Percentiles rank a stretch among this genome's conserved stretches.
Evolutionary conservation across 441 rosid species (phyloP).

Genomic region (Corymbia calophylla): DNA sequence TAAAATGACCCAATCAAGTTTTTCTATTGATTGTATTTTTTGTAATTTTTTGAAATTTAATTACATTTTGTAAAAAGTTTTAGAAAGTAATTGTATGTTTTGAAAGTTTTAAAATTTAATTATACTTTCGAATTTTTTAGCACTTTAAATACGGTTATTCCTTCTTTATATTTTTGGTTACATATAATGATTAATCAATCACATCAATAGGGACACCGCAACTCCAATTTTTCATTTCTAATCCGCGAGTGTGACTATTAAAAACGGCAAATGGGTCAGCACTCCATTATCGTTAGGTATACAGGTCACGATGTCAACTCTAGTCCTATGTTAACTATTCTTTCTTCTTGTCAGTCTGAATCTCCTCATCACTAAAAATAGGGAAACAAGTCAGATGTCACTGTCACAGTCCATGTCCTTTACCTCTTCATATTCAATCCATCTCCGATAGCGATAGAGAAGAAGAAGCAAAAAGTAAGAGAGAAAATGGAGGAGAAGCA

Average conservation of each 20-base stretch:
- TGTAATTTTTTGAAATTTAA: fast-evolving
- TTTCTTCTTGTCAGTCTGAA: not conserved
- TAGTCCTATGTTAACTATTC: not conserved
- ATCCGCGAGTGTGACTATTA: not conserved
- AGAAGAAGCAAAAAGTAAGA: not conserved
- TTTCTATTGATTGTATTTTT: fast-evolving
- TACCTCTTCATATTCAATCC: not conserved
- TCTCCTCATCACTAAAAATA: not conserved
- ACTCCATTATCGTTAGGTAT: not conserved
- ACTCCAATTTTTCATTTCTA: not conserved
- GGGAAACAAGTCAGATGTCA: not conserved
- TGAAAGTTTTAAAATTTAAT: fast-evolving
- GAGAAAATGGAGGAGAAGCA: not conserved
- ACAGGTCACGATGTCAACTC: not conserved
- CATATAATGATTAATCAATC: not conserved
- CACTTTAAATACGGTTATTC: not conserved
- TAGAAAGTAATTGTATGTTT: fast-evolving
- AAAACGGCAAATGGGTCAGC: not conserved
- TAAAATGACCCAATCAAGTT: not conserved
- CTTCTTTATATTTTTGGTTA: not conserved
- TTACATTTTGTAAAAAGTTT: fast-evolving
- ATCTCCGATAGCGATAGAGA: not conserved
- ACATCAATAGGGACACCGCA: not conserved
- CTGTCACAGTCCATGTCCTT: not conserved
- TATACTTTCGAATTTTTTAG: fast-evolving